These are phyloP conservation scores for Asterella californica DNA, from an alignment of 225 moss, liverwort and hornwort species.

Conservation along the genomic window DNA sequence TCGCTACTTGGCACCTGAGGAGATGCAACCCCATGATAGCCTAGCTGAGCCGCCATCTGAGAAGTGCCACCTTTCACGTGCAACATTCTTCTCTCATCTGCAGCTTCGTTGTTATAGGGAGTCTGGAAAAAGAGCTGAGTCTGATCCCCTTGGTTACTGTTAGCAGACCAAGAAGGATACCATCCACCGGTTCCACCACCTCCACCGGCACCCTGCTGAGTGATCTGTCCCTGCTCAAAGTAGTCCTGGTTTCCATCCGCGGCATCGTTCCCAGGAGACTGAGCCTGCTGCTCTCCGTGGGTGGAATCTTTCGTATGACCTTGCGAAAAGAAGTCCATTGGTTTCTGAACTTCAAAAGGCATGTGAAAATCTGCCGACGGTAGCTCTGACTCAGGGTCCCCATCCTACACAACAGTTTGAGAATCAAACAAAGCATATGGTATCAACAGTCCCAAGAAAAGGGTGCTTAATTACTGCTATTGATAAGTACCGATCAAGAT, in stretches of 20 bases:
- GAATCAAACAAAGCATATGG: not conserved
- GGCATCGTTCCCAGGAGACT: constrained; percentile 62
- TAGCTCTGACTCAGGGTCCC: constrained; percentile 59
- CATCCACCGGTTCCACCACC: constrained; percentile 57
- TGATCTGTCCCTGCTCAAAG: constrained; percentile 65
- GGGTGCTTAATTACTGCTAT: no score
- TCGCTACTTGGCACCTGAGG: constrained; percentile 60
- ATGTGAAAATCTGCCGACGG: constrained; percentile 70
- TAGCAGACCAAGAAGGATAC: constrained; percentile 69
- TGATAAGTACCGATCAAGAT: no score
- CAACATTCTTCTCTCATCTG: constrained; percentile 64
- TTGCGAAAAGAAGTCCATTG: constrained; percentile 89
- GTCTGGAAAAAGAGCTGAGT: constrained; percentile 72
- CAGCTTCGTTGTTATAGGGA: constrained; percentile 49
- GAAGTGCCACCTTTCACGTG: constrained; percentile 64
- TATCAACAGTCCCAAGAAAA: not conserved
- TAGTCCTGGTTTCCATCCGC: constrained; percentile 72
- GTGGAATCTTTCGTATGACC: constrained; percentile 64
- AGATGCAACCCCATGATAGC: constrained; percentile 58
- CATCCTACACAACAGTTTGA: constrained; percentile 48
- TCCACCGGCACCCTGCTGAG: constrained; percentile 59
- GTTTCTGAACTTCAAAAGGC: constrained; percentile 72
- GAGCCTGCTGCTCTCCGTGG: constrained; percentile 70
- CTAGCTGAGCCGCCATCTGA: constrained; percentile 52
- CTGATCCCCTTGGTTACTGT: constrained; percentile 63